A percentile compares a stretch with the other conserved stretches of the same genome.
Conservation (phyloP, 768 basidiomycete genomes). For the Daedaleopsis sinensis region DNA sequence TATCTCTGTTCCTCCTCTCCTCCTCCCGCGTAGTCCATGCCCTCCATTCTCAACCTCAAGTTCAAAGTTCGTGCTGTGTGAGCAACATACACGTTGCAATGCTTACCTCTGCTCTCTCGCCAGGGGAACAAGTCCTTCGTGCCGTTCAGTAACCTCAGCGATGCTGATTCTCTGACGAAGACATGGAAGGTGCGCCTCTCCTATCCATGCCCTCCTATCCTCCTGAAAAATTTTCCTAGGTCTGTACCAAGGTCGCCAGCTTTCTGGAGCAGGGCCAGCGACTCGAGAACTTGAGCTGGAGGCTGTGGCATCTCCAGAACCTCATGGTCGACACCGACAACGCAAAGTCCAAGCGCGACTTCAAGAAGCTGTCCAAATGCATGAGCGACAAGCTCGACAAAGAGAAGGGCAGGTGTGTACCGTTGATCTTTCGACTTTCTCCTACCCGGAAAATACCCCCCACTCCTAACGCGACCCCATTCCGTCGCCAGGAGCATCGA, state of each 20-base stretch:
- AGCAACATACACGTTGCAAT: conserved; percentile 3
- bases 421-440: neutral
- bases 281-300: conserved; percentile 91
- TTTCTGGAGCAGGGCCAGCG: conserved; percentile 90
- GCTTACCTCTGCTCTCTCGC: conserved; percentile 21
- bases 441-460: conserved; percentile 1
- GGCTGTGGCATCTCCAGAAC: conserved; percentile 90
- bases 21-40: conserved; percentile 48
- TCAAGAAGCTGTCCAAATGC: conserved; percentile 84
- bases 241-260: conserved; percentile 89
- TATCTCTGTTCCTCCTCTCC: conserved; percentile 14
- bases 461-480: conserved; percentile 3
- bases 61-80: conserved; percentile 58
- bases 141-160: conserved; percentile 87
- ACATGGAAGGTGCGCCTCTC: conserved; percentile 76
- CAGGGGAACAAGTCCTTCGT: conserved; percentile 95
- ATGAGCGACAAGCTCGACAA: conserved; percentile 94
- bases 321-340: conserved; percentile 92
- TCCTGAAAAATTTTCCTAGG: conserved; percentile 42
- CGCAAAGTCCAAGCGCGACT: conserved; percentile 85
- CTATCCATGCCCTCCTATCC: conserved; percentile 1
- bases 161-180: conserved; percentile 82
- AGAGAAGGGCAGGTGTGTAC: conserved; percentile 83
- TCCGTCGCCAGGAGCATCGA: conserved; percentile 66
- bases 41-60: conserved; percentile 85